Conservation (phyloP, 306 rosid species). For the Inga oerstediana region DNA sequence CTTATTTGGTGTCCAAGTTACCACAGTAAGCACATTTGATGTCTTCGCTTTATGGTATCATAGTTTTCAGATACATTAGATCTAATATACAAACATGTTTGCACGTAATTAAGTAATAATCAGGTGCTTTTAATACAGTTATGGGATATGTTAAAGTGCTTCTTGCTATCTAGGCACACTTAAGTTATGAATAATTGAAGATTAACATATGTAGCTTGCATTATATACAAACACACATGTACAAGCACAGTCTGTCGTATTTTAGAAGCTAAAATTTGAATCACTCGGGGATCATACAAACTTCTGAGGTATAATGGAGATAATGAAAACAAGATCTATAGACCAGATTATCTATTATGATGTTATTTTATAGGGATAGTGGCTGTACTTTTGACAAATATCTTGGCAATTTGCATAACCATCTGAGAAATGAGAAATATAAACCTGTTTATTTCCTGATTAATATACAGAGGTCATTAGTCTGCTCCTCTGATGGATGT, state of each 20-base stretch:
- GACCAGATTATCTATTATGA: constrained; percentile 6
- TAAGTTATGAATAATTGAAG: not conserved
- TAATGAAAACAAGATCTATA: not conserved
- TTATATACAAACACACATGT: not conserved
- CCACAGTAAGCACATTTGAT: constrained; percentile 61
- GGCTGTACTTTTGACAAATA: not conserved
- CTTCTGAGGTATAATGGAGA: not conserved
- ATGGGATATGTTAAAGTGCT: not conserved
- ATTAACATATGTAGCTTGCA: not conserved
- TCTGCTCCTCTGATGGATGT: not conserved
- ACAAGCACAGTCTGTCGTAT: not conserved
- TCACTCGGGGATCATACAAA: not conserved
- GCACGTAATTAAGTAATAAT: constrained; percentile 1
- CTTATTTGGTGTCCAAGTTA: constrained; percentile 87
- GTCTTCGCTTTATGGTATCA: constrained; percentile 27
- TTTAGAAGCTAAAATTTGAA: not conserved
- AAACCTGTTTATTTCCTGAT: constrained; percentile 9
- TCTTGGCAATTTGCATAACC: constrained; percentile 17
- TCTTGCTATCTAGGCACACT: not conserved
- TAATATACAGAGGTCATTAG: not conserved
- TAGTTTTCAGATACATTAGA: constrained; percentile 26
- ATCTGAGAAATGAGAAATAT: constrained; percentile 13
- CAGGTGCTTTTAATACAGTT: constrained; percentile 16
- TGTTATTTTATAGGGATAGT: not conserved
- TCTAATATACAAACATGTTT: constrained; percentile 1